Conservation (phyloP, 176 grass and related monocot genomes). For the Cenchrus purpureus region DNA sequence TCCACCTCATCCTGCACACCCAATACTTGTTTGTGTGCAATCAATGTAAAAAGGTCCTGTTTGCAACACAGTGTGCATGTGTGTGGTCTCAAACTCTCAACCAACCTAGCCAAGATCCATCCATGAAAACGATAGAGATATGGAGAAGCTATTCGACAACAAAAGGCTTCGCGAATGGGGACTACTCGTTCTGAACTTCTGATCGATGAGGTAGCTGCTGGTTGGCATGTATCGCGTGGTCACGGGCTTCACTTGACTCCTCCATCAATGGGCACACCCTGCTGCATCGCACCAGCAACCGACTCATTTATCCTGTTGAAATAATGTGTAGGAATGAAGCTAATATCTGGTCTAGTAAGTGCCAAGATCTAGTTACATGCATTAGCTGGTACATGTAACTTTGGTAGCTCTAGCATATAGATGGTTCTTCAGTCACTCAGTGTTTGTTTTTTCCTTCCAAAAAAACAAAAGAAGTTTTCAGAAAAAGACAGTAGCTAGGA, state of each 20-base stretch:
- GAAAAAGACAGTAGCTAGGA: background rate
- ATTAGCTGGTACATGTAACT: background rate
- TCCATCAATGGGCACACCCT: background rate
- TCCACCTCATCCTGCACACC: background rate
- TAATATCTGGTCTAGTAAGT: no score
- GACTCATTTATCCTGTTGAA: background rate
- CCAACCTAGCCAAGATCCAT: constrained; percentile 7
- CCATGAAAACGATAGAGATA: constrained; percentile 47
- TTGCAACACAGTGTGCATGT: constrained; percentile 20
- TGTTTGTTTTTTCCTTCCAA: background rate
- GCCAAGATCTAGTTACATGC: background rate
- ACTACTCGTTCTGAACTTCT: background rate
- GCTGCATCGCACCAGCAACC: background rate
- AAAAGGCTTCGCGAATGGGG: background rate
- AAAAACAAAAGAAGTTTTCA: background rate
- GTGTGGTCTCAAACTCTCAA: background rate
- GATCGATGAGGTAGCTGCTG: background rate
- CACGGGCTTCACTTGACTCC: constrained; percentile 42
- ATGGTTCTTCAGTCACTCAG: background rate
- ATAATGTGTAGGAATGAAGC: background rate
- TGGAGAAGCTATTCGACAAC: background rate
- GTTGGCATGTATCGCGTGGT: constrained; percentile 15
- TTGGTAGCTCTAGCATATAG: background rate
- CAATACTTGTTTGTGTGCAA: constrained; percentile 24
- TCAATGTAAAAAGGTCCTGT: constrained; percentile 56